Evolutionary conservation across 1,284 basidiomycete genomes (phyloP).

Genomic region (Grifola frondosa): DNA sequence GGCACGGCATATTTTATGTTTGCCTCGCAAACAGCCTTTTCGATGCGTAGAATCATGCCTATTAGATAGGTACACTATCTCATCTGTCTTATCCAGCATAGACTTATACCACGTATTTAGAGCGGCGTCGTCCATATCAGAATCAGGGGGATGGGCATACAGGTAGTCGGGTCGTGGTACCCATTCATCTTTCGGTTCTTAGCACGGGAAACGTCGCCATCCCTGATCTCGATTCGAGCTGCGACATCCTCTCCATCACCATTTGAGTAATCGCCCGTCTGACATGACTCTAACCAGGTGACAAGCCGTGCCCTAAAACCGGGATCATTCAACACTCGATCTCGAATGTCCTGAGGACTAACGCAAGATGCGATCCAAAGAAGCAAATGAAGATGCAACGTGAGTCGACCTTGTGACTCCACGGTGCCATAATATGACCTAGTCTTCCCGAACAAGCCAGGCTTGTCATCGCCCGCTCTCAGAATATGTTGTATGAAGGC

Average conservation of each 20-base stretch:
- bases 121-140: neutral
- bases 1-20: neutral
- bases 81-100: neutral
- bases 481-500: slow-evolving; percentile 4
- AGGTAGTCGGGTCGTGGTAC: no score
- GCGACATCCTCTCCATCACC: neutral
- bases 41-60: neutral
- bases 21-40: neutral
- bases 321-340: slow-evolving; percentile 17
- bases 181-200: no score
- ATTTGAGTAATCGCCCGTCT: slow-evolving; percentile 11
- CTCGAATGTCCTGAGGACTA: slow-evolving; percentile 27
- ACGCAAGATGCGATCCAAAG: slow-evolving; percentile 29
- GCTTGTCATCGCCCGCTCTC: neutral
- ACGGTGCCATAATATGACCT: slow-evolving; percentile 6
- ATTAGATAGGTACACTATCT: neutral
- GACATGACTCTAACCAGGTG: slow-evolving; percentile 13
- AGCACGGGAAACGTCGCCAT: no score
- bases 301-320: slow-evolving; percentile 19
- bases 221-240: no score
- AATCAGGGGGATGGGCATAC: no score
- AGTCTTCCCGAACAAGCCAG: slow-evolving; percentile 3
- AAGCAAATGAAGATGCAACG: slow-evolving; percentile 16
- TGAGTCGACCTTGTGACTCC: slow-evolving; percentile 5
- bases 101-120: neutral